Percentiles rank a stretch among this genome's conserved stretches.
Conservation (phyloP, 1,284 basidiomycete genomes). For the Xerocomus amazonicus region DNA sequence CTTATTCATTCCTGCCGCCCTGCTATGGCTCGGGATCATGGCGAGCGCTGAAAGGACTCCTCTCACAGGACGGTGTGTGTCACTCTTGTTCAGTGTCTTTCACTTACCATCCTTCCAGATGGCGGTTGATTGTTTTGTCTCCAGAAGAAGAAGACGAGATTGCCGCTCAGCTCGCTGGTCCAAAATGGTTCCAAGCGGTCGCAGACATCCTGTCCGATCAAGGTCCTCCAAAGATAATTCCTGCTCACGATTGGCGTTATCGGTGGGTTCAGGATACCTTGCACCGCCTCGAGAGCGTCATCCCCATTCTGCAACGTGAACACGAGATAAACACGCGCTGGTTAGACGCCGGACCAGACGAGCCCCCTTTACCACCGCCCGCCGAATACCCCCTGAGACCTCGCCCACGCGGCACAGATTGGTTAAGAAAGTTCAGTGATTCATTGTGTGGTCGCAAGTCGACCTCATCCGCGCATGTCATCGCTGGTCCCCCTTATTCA, state of each 20-base stretch:
- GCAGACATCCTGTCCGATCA: constrained; percentile 72
- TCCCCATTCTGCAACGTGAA: constrained; percentile 63
- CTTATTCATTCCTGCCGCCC: constrained; percentile 59
- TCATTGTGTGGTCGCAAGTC: constrained; percentile 41
- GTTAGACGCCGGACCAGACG: constrained; percentile 48
- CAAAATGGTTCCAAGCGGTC: constrained; percentile 83
- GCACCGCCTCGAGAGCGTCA: constrained; percentile 65
- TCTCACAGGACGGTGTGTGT: constrained; percentile 71
- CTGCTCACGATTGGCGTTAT: constrained; percentile 79
- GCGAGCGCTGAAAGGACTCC: constrained; percentile 81
- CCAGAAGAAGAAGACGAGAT: constrained; percentile 89
- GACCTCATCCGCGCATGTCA: constrained; percentile 48
- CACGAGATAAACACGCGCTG: constrained; percentile 51
- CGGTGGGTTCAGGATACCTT: constrained; percentile 77
- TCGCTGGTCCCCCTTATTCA: constrained; percentile 82
- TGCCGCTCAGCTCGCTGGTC: constrained; percentile 68
- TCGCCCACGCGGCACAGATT: constrained; percentile 66
- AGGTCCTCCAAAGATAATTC: constrained; percentile 59
- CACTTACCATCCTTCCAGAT: constrained; percentile 42
- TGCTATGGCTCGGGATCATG: constrained; percentile 74
- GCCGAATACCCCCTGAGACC: constrained; percentile 64
- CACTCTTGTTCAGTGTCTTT: not conserved
- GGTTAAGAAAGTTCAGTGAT: constrained; percentile 54
- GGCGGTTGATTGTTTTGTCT: constrained; percentile 82
- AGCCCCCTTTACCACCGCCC: constrained; percentile 66